Evolutionary conservation across 495 filamentous ascomycete genomes (phyloP).

Genomic region (Clohesyomyces aquaticus): DNA sequence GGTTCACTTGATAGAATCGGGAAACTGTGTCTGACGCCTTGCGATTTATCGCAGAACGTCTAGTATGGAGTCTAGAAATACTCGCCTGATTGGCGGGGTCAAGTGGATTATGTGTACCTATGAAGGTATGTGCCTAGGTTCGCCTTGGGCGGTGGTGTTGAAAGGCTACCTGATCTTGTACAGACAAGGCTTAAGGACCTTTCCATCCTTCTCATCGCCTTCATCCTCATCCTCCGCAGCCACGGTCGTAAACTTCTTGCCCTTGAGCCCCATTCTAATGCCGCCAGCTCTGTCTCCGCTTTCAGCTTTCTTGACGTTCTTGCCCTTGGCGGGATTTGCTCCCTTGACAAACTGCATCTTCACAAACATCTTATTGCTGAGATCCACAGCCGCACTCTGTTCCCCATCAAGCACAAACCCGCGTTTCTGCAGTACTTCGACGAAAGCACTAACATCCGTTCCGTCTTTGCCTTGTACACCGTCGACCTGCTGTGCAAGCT

Average conservation of each 20-base stretch:
- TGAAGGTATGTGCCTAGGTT: no score
- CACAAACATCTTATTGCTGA: slow-evolving; percentile 97
- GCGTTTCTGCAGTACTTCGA: slow-evolving; percentile 74
- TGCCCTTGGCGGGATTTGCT: slow-evolving; percentile 68
- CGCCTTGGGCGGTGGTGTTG: no score
- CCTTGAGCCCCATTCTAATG: slow-evolving; percentile 37
- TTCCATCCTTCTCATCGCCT: slow-evolving; percentile 61
- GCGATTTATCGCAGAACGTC: no score
- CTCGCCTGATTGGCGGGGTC: neutral
- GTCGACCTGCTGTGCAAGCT: slow-evolving; percentile 47
- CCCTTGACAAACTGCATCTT: slow-evolving; percentile 90
- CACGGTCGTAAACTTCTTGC: slow-evolving; percentile 42
- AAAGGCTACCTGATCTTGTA: slow-evolving; percentile 90
- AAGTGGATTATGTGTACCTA: neutral
- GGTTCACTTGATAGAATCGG: no score
- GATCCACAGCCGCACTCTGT: slow-evolving; percentile 65
- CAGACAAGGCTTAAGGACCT: slow-evolving; percentile 91
- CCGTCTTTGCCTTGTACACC: slow-evolving; percentile 61
- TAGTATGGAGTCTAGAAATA: neutral
- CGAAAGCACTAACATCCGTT: slow-evolving; percentile 86
- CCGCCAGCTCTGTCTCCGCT: no score
- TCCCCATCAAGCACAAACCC: slow-evolving; percentile 74
- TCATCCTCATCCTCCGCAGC: slow-evolving; percentile 57
- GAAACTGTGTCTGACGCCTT: no score
- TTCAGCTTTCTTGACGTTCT: slow-evolving; percentile 57